Conservation (phyloP, 441 rosid genomes). For the Omphalea diandra region DNA sequence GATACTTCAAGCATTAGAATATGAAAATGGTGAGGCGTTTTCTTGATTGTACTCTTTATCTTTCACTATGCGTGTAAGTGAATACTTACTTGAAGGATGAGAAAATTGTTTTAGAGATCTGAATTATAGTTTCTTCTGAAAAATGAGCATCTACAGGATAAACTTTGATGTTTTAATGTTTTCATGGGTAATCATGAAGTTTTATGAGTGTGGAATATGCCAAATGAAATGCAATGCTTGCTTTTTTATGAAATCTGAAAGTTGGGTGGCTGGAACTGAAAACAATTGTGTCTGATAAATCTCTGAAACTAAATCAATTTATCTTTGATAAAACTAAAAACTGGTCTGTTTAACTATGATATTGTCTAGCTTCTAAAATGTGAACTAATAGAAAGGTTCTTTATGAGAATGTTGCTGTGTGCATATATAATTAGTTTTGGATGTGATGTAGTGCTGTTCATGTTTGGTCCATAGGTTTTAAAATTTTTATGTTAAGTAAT, state of each 20-base stretch:
- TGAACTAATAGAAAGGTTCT: neutral
- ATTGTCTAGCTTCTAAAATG: neutral
- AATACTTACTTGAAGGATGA: neutral
- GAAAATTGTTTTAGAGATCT: neutral
- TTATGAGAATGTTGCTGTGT: neutral
- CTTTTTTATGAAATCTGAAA: neutral
- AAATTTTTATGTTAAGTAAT: too few species aligned
- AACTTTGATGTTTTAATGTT: neutral
- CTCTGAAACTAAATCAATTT: too few species aligned
- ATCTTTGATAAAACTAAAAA: too few species aligned
- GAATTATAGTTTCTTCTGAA: neutral
- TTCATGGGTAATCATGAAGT: too few species aligned
- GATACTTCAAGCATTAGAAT: conserved; percentile 85
- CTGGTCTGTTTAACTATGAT: neutral
- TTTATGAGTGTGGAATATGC: neutral
- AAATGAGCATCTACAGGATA: too few species aligned
- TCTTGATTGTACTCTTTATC: neutral
- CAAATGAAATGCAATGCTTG: neutral
- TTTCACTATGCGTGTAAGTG: neutral
- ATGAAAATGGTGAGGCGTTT: conserved; percentile 57
- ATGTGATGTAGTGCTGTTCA: too few species aligned
- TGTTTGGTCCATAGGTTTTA: too few species aligned
- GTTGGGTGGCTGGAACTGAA: neutral
- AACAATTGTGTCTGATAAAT: too few species aligned
- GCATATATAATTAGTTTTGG: too few species aligned